phyloP scores from a whole-genome alignment of 352 stramenopile species.

The Pseudoperonospora humuli region DNA sequence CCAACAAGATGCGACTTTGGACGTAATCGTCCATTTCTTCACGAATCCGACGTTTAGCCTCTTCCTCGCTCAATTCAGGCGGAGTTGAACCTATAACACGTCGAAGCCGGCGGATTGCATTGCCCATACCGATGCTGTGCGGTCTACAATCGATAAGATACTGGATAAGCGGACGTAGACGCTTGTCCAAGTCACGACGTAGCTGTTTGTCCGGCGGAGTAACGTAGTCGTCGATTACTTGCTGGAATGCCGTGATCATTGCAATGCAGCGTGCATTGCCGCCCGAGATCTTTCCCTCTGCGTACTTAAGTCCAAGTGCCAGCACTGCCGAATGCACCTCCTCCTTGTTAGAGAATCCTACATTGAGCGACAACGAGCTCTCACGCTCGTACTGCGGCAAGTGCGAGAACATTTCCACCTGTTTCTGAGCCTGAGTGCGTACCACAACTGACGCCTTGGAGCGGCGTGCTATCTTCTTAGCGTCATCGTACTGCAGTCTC shows the following conservation, averaged over 20 bases:
- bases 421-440: constrained; percentile 71
- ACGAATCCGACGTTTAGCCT: constrained; percentile 78
- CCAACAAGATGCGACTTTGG: constrained; percentile 89
- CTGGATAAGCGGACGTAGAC: constrained; percentile 90
- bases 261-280: constrained; percentile 89
- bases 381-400: constrained; percentile 80
- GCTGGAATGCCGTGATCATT: constrained; percentile 90
- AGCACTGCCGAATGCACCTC: constrained; percentile 88
- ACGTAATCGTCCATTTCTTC: constrained; percentile 93
- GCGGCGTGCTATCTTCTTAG: constrained; percentile 67
- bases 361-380: constrained; percentile 63
- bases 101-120: constrained; percentile 90
- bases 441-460: constrained; percentile 65
- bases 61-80: constrained; percentile 77
- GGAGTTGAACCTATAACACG: constrained; percentile 83
- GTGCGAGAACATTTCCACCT: constrained; percentile 78
- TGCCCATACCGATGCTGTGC: constrained; percentile 93
- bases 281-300: constrained; percentile 82
- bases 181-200: constrained; percentile 80
- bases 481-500: constrained; percentile 69
- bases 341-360: constrained; percentile 64
- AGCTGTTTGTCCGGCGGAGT: constrained; percentile 73
- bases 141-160: constrained; percentile 92
- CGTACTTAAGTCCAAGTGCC: constrained; percentile 88
- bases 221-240: constrained; percentile 88